Evolutionary conservation across 768 basidiomycete species (phyloP).

Genomic region (Rhodotorula graminis): DNA sequence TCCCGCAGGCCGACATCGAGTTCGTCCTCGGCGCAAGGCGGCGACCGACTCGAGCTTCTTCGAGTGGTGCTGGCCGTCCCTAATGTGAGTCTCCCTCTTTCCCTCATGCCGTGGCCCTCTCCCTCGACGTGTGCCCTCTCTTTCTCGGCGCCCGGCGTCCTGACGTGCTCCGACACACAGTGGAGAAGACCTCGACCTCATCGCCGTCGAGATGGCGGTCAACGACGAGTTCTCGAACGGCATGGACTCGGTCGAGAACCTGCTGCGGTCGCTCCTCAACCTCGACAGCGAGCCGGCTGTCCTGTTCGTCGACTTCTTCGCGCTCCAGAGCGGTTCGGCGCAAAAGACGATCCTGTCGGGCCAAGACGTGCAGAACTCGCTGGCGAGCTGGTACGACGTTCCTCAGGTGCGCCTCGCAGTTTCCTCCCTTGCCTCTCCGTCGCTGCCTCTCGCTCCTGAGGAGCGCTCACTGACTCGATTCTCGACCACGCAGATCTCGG

Average conservation of each 20-base stretch:
- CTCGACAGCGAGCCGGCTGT: background rate
- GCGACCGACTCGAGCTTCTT: slow-evolving; percentile 13
- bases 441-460: too few relatives aligned
- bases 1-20: background rate
- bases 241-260: background rate
- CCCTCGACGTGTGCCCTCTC: background rate
- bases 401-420: background rate
- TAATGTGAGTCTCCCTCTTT: background rate
- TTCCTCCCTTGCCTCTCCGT: too few relatives aligned
- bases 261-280: background rate
- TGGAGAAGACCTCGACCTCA: slow-evolving; percentile 9
- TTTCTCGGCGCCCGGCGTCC: background rate
- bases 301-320: background rate
- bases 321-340: background rate
- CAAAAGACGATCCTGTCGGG: background rate
- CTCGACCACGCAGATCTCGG: background rate
- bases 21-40: slow-evolving; percentile 3
- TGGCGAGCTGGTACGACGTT: slow-evolving; percentile 12
- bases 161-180: background rate
- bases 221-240: slow-evolving; percentile 8
- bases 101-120: accelerated
- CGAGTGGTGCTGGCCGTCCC: slow-evolving; percentile 5
- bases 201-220: slow-evolving; percentile 12
- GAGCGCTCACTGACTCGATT: too few relatives aligned
- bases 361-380: background rate